Evolutionary conservation across 2,329 filamentous ascomycete genomes (phyloP).

Genomic region (Elsinoe ampelina): DNA sequence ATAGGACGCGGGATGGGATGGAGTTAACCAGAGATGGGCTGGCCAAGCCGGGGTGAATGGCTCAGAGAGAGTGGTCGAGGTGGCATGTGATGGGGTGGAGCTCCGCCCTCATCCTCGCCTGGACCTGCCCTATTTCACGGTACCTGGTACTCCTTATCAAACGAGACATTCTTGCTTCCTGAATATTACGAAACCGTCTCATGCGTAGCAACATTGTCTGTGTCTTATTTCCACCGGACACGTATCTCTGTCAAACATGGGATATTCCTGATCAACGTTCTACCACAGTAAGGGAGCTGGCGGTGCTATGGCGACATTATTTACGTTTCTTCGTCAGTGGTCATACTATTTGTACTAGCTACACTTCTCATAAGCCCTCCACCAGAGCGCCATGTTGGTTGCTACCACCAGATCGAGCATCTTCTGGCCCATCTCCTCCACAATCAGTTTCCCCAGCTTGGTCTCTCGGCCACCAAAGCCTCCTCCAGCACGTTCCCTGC

Average conservation of each 20-base stretch:
- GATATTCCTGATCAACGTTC: too few species aligned
- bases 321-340: conserved; percentile 7
- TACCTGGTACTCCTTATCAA: neutral
- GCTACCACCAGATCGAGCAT: conserved; percentile 92
- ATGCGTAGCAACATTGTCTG: too few species aligned
- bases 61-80: neutral
- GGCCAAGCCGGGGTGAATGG: conserved; percentile 5
- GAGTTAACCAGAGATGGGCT: conserved; percentile 6
- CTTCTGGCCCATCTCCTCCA: conserved; percentile 79
- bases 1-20: conserved; percentile 4
- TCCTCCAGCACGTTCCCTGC: conserved; percentile 74
- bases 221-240: too few species aligned
- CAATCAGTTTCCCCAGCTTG: conserved; percentile 87
- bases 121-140: neutral
- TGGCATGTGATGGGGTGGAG: conserved; percentile 5
- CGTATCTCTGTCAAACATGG: too few species aligned
- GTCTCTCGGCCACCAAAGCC: conserved; percentile 77
- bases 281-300: too few species aligned
- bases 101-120: neutral
- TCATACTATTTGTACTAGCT: conserved; percentile 3
- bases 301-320: neutral
- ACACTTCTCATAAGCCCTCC: conserved; percentile 64
- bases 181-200: too few species aligned
- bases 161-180: neutral
- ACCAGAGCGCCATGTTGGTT: conserved; percentile 88